phyloP scores from a whole-genome alignment of 2,329 filamentous ascomycete genomes.

The Stachybotrys chlorohalonatus region DNA sequence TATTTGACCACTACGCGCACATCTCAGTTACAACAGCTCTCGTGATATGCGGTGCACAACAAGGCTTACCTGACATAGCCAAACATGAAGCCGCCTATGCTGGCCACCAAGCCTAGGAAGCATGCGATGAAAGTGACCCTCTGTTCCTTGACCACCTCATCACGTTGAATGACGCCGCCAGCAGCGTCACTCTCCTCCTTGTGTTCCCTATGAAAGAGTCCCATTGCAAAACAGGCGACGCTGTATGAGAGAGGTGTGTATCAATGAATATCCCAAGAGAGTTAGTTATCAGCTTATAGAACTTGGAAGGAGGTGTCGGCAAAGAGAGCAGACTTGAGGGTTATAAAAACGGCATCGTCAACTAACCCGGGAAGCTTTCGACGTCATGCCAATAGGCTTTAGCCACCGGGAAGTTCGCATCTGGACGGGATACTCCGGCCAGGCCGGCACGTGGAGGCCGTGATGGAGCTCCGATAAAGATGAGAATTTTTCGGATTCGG shows the following conservation, averaged over 20 bases:
- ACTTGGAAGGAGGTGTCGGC: neutral
- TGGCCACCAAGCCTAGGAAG: constrained; percentile 41
- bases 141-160: constrained; percentile 8
- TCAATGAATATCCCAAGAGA: too few relatives aligned
- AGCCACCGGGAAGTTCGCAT: neutral
- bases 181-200: neutral
- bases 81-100: constrained; percentile 49
- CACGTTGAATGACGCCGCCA: neutral
- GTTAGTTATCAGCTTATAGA: neutral
- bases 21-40: constrained; percentile 1
- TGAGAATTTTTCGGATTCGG: neutral
- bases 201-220: neutral
- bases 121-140: constrained; percentile 31
- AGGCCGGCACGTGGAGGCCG: neutral
- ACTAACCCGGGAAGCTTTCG: neutral
- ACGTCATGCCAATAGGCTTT: neutral
- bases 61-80: constrained; percentile 42
- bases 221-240: neutral
- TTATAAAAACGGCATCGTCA: neutral
- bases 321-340: neutral
- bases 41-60: neutral
- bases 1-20: constrained; percentile 41
- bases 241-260: too few relatives aligned
- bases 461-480: neutral
- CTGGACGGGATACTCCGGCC: neutral